Evolutionary conservation across 495 filamentous ascomycete genomes (phyloP).

Genomic region (Talaromyces adpressus): DNA sequence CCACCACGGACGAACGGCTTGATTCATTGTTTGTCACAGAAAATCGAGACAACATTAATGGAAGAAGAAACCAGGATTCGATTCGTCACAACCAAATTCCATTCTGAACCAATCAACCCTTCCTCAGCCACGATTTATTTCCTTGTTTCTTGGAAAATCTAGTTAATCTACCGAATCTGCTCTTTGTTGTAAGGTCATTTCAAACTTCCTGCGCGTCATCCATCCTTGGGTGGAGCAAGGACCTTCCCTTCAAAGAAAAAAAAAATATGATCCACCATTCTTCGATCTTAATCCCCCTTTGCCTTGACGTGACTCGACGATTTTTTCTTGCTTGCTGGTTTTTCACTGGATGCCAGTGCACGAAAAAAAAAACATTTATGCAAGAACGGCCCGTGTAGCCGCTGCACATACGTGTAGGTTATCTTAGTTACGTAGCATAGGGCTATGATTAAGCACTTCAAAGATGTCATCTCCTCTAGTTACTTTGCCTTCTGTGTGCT

Average conservation of each 20-base stretch:
- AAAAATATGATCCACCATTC: neutral
- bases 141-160: neutral
- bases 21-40: neutral
- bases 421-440: neutral
- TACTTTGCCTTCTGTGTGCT: neutral
- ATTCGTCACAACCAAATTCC: neutral
- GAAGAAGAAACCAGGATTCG: neutral
- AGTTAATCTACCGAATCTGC: neutral
- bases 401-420: neutral
- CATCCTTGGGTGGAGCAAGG: neutral
- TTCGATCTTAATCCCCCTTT: neutral
- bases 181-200: neutral
- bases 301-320: neutral
- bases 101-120: neutral
- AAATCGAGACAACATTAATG: neutral
- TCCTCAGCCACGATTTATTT: neutral
- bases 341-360: neutral
- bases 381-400: slow-evolving; percentile 6
- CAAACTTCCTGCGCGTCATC: neutral
- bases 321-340: neutral
- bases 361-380: neutral
- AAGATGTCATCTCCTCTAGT: neutral
- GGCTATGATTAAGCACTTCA: neutral
- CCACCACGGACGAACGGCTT: neutral
- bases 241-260: neutral